Percentiles rank a stretch among this genome's conserved stretches.
phyloP scores from a whole-genome alignment of 306 rosid species.

The Vachellia collinsii region DNA sequence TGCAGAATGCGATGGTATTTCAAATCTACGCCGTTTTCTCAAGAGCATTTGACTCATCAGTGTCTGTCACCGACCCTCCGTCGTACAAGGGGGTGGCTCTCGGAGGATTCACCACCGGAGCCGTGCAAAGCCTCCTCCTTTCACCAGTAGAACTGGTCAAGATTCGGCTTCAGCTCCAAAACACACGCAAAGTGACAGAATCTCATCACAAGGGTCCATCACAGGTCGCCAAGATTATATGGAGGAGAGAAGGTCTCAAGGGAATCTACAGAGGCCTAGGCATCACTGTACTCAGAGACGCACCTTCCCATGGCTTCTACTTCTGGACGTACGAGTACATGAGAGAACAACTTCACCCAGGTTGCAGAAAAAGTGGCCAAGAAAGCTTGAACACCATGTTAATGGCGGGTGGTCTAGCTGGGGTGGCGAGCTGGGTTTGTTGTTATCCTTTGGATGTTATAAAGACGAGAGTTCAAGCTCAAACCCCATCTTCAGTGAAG shows the following conservation, averaged over 20 bases:
- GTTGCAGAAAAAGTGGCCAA: constrained; percentile 66
- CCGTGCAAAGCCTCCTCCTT: constrained; percentile 66
- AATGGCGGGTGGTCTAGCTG: constrained; percentile 78
- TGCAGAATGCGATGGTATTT: constrained; percentile 84
- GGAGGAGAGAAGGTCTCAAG: constrained; percentile 61
- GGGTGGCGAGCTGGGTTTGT: constrained; percentile 79
- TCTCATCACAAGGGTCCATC: constrained; percentile 51
- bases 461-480: constrained; percentile 78
- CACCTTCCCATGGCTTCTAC: constrained; percentile 71
- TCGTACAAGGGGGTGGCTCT: constrained; percentile 59
- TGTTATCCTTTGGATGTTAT: constrained; percentile 86
- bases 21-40: constrained; percentile 77
- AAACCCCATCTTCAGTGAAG: constrained; percentile 51
- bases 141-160: constrained; percentile 73
- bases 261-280: constrained; percentile 72
- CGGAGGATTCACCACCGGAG: constrained; percentile 80
- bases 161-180: constrained; percentile 69
- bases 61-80: constrained; percentile 61
- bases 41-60: constrained; percentile 50
- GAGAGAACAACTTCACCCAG: constrained; percentile 81
- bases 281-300: constrained; percentile 70
- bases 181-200: constrained; percentile 22
- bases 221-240: constrained; percentile 54
- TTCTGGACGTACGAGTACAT: constrained; percentile 79
- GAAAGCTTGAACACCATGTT: constrained; percentile 71